Evolutionary conservation across 2,329 filamentous ascomycete species (phyloP), one percentile per base, ranked within the genome.

Genomic region (Fusarium multiceps): DNA sequence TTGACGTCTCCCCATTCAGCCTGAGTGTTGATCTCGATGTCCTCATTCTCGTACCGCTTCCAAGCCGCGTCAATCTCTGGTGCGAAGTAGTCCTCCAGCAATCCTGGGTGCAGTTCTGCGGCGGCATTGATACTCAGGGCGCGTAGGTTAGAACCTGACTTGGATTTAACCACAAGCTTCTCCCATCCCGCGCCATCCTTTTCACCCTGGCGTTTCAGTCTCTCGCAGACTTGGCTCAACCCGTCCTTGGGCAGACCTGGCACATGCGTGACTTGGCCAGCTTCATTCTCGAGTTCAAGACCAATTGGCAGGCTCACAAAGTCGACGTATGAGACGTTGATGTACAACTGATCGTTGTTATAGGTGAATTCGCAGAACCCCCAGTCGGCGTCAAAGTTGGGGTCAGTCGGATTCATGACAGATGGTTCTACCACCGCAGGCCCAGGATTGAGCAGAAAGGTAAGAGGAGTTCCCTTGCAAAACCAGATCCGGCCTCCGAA

Each of bases 401-500:
- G 79, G 73, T 93, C 90, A 0, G 84, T 78, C 0, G 83, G 77
- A 77, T 94, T 94, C 32, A 87, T 90, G 27, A 90, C 88, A 12
- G 89, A 90, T 0, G 92, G 92, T 79, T 94, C 92, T 45, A 94
- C 92, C 16, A 94, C 83, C 2, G 88, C 90, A 9, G 92, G 89
- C 18, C 88, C 89, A 27, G 88, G 90, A 78, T 94, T 94, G 55
- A 94, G 78, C 14, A 88, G 82, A 79, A 94, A 94, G 2, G 84
- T 88, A 50, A 94, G 83, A 37, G 85, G 85, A 46, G 80, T 80
- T 71, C 86, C 87, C 63, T 87, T 82, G 59, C 85, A 88, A 78
- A 93, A 91, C 89, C 90, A 94, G 76, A 94, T 88, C 55, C 92
- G 86, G 3, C 88, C 91, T 23, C 91, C 91, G 5, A 87, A 90